Percentiles rank a stretch among this genome's conserved stretches.
These are phyloP conservation scores for Dicorynia guianensis DNA, from an alignment of 306 rosid genomes.

Conservation along the genomic window DNA sequence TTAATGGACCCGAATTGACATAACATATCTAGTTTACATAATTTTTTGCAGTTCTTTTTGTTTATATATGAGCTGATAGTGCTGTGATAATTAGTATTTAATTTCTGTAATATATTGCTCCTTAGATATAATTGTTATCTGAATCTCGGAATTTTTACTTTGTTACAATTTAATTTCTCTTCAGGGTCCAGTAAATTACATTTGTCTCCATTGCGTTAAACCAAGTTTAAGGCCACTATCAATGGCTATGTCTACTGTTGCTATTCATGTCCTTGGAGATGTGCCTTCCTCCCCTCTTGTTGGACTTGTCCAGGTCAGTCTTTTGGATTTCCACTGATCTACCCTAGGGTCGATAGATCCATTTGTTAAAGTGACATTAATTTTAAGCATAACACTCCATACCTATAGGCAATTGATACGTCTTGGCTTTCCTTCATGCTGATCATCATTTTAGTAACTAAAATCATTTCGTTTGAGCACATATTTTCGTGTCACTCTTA, in stretches of 20 bases:
- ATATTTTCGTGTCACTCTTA: neutral
- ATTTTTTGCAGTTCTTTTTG: constrained; percentile 10
- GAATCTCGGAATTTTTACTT: neutral
- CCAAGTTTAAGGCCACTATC: constrained; percentile 91
- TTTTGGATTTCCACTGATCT: neutral
- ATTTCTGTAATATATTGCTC: constrained; percentile 12
- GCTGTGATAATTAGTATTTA: constrained; percentile 6
- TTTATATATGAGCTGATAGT: constrained; percentile 9
- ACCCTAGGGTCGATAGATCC: neutral
- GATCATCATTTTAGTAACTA: neutral
- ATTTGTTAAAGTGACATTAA: neutral
- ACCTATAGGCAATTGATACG: neutral
- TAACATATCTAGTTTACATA: neutral
- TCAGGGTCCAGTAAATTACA: constrained; percentile 89
- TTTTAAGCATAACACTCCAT: neutral
- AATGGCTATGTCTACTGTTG: constrained; percentile 88
- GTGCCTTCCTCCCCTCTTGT: constrained; percentile 94
- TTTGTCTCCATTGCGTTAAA: constrained; percentile 80
- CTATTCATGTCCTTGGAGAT: constrained; percentile 91
- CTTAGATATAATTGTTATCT: neutral
- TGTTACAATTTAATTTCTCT: constrained; percentile 20
- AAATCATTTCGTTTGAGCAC: neutral
- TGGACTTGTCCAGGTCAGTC: constrained; percentile 79
- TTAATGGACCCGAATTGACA: constrained; percentile 2
- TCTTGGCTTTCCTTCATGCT: neutral